Evolutionary conservation across 768 basidiomycete species (phyloP).

Genomic region (Xerocomus brunneocitrinus): DNA sequence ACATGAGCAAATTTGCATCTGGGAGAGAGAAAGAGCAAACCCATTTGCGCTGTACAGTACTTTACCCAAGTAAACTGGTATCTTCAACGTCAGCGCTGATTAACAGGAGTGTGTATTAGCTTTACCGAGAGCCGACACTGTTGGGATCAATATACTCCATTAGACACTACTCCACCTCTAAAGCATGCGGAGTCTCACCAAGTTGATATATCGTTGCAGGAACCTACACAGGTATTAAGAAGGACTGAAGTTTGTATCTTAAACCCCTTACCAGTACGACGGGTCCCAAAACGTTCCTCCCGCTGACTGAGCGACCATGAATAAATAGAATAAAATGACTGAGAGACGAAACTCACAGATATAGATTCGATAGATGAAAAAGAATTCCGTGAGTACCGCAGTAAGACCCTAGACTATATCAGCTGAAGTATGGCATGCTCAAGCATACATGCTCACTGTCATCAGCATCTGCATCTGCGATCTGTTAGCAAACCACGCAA

Average conservation of each 20-base stretch:
- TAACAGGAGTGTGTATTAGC: background rate
- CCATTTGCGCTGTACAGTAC: background rate
- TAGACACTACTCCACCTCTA: background rate
- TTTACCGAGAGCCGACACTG: conserved; percentile 5
- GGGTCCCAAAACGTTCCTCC: conserved; percentile 1
- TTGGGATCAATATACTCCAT: background rate
- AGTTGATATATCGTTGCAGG: conserved; percentile 4
- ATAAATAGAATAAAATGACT: too few species aligned
- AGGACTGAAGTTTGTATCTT: background rate
- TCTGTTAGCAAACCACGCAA: background rate
- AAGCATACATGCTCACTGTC: background rate
- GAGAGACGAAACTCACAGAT: background rate
- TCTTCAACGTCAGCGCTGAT: background rate
- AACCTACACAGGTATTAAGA: background rate
- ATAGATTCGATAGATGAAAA: conserved; percentile 2
- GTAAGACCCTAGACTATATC: background rate
- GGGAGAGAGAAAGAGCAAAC: conserved; percentile 1
- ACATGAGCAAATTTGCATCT: background rate
- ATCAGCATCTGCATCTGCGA: background rate
- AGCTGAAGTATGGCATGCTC: background rate
- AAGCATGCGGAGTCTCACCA: background rate
- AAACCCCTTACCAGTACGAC: conserved; percentile 10
- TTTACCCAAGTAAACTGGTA: conserved; percentile 3
- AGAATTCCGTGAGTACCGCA: background rate
- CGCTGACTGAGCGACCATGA: conserved; percentile 2